Percentiles rank a stretch among this genome's conserved stretches.
Evolutionary conservation across 257 asterid species (phyloP).

Genomic region (Nicotiana benthamiana): DNA sequence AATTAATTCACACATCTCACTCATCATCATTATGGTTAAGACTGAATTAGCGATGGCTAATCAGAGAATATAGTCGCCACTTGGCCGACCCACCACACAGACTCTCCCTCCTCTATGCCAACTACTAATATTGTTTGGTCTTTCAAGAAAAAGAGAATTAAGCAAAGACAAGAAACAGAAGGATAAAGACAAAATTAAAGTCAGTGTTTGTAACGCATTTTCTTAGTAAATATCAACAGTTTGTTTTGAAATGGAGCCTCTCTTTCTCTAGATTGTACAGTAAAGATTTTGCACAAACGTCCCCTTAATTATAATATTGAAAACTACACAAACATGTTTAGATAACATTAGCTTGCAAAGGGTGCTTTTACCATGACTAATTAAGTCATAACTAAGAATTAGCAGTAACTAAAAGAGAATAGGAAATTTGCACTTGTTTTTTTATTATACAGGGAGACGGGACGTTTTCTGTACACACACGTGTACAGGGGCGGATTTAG

Average conservation of each 20-base stretch:
- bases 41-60: background rate
- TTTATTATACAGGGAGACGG: no score
- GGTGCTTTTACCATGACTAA: no score
- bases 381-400: no score
- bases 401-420: background rate
- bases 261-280: no score
- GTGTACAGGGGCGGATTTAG: no score
- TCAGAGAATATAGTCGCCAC: background rate
- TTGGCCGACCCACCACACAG: background rate
- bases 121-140: background rate
- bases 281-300: background rate
- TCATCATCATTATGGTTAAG: background rate
- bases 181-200: background rate
- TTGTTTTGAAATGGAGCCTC: background rate
- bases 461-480: no score
- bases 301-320: background rate
- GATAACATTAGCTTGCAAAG: background rate
- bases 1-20: no score
- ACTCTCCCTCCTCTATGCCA: no score
- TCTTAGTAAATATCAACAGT: background rate
- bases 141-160: background rate
- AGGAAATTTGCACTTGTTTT: background rate
- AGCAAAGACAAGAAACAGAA: background rate
- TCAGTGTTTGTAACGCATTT: background rate
- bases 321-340: background rate